Percentiles rank a stretch among this genome's conserved stretches.
These are phyloP conservation scores for Avena insularis DNA, from an alignment of 176 grass and related monocot genomes.

Conservation along the genomic window DNA sequence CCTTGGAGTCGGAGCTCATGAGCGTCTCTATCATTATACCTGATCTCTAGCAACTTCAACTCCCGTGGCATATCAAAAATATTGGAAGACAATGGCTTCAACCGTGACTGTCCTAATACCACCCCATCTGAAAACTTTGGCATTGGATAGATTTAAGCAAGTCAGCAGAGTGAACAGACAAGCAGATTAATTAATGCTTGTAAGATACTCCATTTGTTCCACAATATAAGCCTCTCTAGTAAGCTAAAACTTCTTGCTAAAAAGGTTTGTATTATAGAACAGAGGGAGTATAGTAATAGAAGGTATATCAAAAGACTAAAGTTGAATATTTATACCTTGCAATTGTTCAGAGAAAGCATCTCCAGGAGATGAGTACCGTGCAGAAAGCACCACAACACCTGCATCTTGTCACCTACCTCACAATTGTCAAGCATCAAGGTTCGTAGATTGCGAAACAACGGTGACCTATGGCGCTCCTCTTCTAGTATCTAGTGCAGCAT, in stretches of 20 bases:
- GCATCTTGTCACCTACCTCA: background rate
- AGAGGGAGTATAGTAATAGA: too few relatives aligned
- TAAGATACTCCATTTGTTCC: background rate
- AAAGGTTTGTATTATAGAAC: too few relatives aligned
- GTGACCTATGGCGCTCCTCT: background rate
- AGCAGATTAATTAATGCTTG: background rate
- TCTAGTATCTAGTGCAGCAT: conserved; percentile 1
- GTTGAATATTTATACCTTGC: background rate
- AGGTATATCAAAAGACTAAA: too few relatives aligned
- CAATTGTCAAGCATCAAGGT: background rate
- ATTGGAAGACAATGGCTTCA: background rate
- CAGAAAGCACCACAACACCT: background rate
- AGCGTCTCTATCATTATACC: background rate
- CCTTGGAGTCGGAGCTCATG: background rate
- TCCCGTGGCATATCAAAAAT: background rate
- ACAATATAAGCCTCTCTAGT: too few relatives aligned
- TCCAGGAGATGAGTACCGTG: background rate
- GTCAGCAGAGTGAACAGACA: background rate
- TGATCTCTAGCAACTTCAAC: background rate
- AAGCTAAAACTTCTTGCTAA: too few relatives aligned
- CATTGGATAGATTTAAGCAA: background rate
- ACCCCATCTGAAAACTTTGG: background rate
- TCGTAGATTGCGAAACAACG: background rate
- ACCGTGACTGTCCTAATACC: background rate
- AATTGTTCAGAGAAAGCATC: background rate